Evolutionary conservation across 129 eudicot species (phyloP).

Genomic region (Lactuca sativa): DNA sequence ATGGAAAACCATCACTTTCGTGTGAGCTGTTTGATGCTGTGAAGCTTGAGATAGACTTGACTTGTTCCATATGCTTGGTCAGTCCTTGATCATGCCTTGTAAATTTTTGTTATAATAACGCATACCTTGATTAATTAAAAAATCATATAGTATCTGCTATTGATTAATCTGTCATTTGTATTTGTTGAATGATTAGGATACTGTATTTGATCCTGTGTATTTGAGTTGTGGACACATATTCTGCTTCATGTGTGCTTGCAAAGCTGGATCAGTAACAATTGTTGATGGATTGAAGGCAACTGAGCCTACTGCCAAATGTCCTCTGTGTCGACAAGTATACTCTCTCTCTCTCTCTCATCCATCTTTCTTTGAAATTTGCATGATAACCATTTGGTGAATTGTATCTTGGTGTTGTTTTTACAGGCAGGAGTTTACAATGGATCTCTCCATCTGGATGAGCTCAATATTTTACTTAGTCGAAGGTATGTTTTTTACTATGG

Average conservation of each 20-base stretch:
- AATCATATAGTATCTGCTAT: too few species aligned
- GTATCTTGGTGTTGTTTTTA: slow-evolving; percentile 17
- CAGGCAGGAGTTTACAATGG: slow-evolving; percentile 83
- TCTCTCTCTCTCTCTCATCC: not conserved
- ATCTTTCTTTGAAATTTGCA: not conserved
- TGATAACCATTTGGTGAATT: slow-evolving; percentile 8
- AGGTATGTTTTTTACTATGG: slow-evolving; percentile 43
- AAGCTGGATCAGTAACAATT: slow-evolving; percentile 82
- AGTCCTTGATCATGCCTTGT: slow-evolving; percentile 9
- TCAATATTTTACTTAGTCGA: slow-evolving; percentile 73
- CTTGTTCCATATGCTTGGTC: slow-evolving; percentile 96
- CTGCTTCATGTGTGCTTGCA: slow-evolving; percentile 94
- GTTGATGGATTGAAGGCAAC: slow-evolving; percentile 86
- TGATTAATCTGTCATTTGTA: not conserved
- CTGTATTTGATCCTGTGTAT: slow-evolving; percentile 89
- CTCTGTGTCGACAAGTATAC: slow-evolving; percentile 87
- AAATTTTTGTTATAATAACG: not conserved
- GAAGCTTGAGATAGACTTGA: slow-evolving; percentile 83
- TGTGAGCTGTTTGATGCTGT: slow-evolving; percentile 87
- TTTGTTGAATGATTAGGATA: slow-evolving; percentile 53
- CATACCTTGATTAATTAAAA: not conserved
- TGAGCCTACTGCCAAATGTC: slow-evolving; percentile 68
- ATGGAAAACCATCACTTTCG: slow-evolving; percentile 74
- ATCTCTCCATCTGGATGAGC: slow-evolving; percentile 88
- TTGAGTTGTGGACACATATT: slow-evolving; percentile 88